Conservation (phyloP, 129 eudicot species). For the Chrysanthemum seticuspe region DNA sequence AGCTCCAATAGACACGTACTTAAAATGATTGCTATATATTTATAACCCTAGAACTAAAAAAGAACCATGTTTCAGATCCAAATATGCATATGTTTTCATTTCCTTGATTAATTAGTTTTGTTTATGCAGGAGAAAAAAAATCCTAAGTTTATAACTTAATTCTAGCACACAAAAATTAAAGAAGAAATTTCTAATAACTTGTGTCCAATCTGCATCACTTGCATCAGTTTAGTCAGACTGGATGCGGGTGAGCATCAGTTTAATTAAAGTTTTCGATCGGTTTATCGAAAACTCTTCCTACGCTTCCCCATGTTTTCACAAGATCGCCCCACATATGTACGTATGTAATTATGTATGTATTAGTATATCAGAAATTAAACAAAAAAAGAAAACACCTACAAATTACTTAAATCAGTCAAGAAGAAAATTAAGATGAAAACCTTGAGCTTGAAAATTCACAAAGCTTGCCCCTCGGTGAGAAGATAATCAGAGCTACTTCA, state of each 20-base stretch:
- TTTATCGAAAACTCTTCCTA: too few species aligned
- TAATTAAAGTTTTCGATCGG: too few species aligned
- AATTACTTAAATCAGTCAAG: slow-evolving; percentile 13
- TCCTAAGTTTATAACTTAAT: slow-evolving; percentile 17
- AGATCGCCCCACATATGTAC: neutral
- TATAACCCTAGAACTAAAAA: slow-evolving; percentile 22
- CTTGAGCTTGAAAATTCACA: slow-evolving; percentile 91
- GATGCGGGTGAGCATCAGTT: too few species aligned
- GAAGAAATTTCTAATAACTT: neutral
- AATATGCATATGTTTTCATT: slow-evolving; percentile 1
- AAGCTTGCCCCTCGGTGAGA: slow-evolving; percentile 89
- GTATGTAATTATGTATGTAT: neutral
- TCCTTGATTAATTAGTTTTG: neutral
- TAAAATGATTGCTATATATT: neutral
- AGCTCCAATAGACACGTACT: neutral
- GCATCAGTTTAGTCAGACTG: too few species aligned
- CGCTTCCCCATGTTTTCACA: too few species aligned
- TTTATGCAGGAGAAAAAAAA: slow-evolving; percentile 10
- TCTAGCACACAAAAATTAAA: slow-evolving; percentile 1
- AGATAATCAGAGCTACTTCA: slow-evolving; percentile 76
- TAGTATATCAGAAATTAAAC: slow-evolving; percentile 9
- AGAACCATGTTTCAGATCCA: slow-evolving; percentile 27
- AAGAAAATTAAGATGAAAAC: slow-evolving; percentile 38
- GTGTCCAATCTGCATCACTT: too few species aligned
- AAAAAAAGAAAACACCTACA: slow-evolving; percentile 14